These are phyloP conservation scores for Peniophora sp. DNA, from an alignment of 1,284 basidiomycete species.

Conservation along the genomic window DNA sequence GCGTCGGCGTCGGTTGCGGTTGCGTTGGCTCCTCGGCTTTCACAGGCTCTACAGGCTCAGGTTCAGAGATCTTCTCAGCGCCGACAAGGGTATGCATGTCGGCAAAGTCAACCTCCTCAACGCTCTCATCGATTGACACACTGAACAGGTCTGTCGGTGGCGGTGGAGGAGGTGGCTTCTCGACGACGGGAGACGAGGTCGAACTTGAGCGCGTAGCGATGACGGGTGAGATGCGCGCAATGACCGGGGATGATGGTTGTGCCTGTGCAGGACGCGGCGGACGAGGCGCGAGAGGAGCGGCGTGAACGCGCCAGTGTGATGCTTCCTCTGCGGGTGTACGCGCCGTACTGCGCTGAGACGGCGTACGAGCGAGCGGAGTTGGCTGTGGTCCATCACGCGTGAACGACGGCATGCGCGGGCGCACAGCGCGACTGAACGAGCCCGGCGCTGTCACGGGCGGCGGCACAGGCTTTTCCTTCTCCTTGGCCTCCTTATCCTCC, in stretches of 20 bases:
- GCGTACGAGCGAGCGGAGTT: background rate
- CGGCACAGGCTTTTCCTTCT: constrained; percentile 5
- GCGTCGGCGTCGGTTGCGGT: constrained; percentile 13
- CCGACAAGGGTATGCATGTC: constrained; percentile 66
- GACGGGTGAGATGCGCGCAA: too few relatives aligned
- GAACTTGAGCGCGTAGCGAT: too few relatives aligned
- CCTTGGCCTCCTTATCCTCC: constrained; percentile 21
- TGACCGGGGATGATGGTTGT: background rate
- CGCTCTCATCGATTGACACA: constrained; percentile 44
- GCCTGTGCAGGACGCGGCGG: background rate
- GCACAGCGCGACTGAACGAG: background rate
- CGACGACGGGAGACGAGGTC: too few relatives aligned
- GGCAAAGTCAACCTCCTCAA: constrained; percentile 72
- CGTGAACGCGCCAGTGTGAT: background rate
- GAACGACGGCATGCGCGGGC: background rate
- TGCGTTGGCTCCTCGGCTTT: constrained; percentile 10
- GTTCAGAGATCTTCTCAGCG: constrained; percentile 21
- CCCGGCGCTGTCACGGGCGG: background rate
- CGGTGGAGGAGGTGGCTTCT: constrained; percentile 22
- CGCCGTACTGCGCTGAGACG: background rate
- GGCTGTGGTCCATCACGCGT: background rate
- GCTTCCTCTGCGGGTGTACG: background rate
- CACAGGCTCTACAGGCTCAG: background rate
- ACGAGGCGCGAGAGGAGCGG: background rate
- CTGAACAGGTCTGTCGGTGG: constrained; percentile 38